A percentile compares a stretch with the other conserved stretches of the same genome.
phyloP scores from a whole-genome alignment of 2,329 filamentous ascomycete species.

The Diplodia intermedia region DNA sequence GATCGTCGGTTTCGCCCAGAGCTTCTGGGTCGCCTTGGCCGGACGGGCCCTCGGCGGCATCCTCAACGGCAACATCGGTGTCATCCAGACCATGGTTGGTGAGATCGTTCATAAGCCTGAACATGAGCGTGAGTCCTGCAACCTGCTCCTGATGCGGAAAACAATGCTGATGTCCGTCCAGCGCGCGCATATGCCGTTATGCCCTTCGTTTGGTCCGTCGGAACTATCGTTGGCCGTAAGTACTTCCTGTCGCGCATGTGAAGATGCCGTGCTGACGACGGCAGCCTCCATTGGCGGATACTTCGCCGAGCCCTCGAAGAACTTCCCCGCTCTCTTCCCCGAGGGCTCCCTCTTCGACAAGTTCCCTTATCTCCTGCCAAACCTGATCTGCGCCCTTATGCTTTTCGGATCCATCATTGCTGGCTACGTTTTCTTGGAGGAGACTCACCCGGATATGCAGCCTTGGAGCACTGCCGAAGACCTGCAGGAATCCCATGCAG shows the following conservation, averaged over 20 bases:
- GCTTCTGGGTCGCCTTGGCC: conserved; percentile 81
- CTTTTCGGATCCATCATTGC: conserved; percentile 79
- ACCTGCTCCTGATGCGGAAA: neutral
- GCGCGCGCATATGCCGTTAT: conserved; percentile 87
- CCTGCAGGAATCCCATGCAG: conserved; percentile 56
- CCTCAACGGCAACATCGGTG: conserved; percentile 89
- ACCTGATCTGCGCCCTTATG: conserved; percentile 79
- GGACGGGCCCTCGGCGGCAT: conserved; percentile 80
- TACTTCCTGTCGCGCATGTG: neutral
- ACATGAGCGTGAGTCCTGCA: conserved; percentile 74
- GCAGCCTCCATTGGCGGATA: conserved; percentile 81
- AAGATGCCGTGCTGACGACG: conserved; percentile 36
- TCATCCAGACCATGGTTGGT: conserved; percentile 89
- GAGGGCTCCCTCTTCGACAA: conserved; percentile 71
- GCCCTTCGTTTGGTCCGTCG: conserved; percentile 93
- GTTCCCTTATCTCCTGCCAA: conserved; percentile 89
- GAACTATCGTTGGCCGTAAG: conserved; percentile 77
- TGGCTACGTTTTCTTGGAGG: conserved; percentile 81
- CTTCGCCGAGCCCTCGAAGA: conserved; percentile 78
- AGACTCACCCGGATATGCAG: conserved; percentile 87
- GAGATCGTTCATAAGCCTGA: conserved; percentile 84
- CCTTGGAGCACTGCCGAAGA: conserved; percentile 54
- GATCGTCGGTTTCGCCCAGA: conserved; percentile 80
- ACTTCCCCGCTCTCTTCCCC: conserved; percentile 76
- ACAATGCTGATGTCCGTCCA: conserved; percentile 45